Base-by-base conservation (phyloP, 495 filamentous ascomycete species). In the Letharia columbiana region DNA sequence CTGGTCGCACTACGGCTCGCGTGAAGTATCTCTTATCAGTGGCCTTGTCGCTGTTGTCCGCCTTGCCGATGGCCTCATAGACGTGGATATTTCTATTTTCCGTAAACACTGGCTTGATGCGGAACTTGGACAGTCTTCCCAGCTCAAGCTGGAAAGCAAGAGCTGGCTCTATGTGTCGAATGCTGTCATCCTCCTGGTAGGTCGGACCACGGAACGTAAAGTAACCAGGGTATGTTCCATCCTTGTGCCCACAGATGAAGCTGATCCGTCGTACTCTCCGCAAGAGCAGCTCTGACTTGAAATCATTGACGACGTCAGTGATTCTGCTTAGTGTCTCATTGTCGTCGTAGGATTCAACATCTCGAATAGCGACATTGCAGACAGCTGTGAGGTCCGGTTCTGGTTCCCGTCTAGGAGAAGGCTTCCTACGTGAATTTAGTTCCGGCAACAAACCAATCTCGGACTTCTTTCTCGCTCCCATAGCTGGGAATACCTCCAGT, bases 21-120 rank as follows among this genome's bases (percentile, higher is more conserved):
- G 95, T 91, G 76, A 98, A 98, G 83, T 97, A 98, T 63, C 94
- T 87, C 86, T 96, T 96, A 71, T 84, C 81, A 63, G 80, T 72
- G 47, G 79, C 76, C 73, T 82, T 82, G 76, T 98, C 95, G 49
- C 87, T 91, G 75, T 96, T 92, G 35, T 91, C 87, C 42, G 87
- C 89, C 80, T 96, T 98, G 69, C 95, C 94, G 71, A 95, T 80
- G 52, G 91, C 94, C 79, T 98, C 92, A 78, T 98, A 98, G 61
- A 98, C 91, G 78, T 98, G 95, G 67, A 98, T 97, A 79, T 95
- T 96, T 68, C 93, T 87, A 80, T 98, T 98, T 77, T 98, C 93
- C 0, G 95, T 98, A 81, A 98, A 98, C 54, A 98, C 91, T 1
- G 94, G 92, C 78, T 91, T 94, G 79, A 98, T 93, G 76, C 89